Evolutionary conservation across 2,329 filamentous ascomycete species (phyloP), one percentile per base, ranked within the genome.

Genomic region (Aciculosporium take): DNA sequence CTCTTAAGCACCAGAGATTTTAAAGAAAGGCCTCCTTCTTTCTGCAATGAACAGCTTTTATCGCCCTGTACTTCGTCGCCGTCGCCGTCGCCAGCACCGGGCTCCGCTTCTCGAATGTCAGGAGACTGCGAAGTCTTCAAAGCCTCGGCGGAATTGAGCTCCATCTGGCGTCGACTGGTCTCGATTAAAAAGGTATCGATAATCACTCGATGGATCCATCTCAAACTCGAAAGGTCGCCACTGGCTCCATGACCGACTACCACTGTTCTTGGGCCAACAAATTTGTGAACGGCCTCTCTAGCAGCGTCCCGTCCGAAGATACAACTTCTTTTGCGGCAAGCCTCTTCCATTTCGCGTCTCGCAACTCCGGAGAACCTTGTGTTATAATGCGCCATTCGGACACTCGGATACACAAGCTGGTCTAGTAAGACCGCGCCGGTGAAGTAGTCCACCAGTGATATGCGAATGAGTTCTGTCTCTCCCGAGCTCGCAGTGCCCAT

Each of bases 381-480:
- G 49, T 72, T 70, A 49, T 64, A 64, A 48, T 74, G 65, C 5
- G 50, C 40, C 60, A 76, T 68, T 7, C 49, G 49, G 0, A 65
- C 59, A 9, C 59, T 52, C 0, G 72, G 72, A 36, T 55, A 64
- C 3, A 76, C 70, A 1, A 76, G 58, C 5, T 55, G 61, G 51
- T 76, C 66, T 24, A 76, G 51, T 1, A 76, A 61, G 9, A 67
- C 49, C 12, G 62, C 50, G 3, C 63, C 59, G 1, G 65, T 63
- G 49, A 73, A 71, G 49, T 68, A 71, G 50, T 74, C 71, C 21
- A 76, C 50, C 2, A 65, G 50, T 0, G 66, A 67, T 1, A 76
- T 32, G 3, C 71, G 68, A 43, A 76, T 71, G 7, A 76, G 54
- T 45, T 74, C 70, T 0, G 56, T 53, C 8, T 74, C 68, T 6